These are phyloP conservation scores for Suillus lakei DNA, from an alignment of 768 basidiomycete species.

Conservation along the genomic window DNA sequence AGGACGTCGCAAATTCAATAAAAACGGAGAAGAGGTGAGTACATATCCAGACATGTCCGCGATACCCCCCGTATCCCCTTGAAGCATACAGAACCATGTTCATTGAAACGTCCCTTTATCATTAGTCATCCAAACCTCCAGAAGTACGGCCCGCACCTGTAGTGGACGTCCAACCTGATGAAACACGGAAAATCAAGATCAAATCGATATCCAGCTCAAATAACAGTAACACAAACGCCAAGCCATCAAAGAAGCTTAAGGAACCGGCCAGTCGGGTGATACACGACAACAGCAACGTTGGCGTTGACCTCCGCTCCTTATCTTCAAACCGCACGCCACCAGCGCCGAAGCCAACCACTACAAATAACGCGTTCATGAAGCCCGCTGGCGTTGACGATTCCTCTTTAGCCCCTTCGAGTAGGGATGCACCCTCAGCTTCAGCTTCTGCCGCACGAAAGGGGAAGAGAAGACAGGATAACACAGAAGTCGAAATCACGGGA, in stretches of 20 bases:
- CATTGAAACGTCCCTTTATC: constrained; percentile 17
- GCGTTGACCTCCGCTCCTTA: constrained; percentile 50
- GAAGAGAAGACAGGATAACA: constrained; percentile 29
- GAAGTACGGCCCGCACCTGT: not conserved
- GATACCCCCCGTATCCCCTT: constrained; percentile 20
- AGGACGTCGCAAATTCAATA: constrained; percentile 59
- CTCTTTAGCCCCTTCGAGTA: constrained; percentile 17
- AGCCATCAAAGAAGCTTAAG: constrained; percentile 4
- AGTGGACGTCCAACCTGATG: constrained; percentile 4
- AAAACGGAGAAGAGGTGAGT: constrained; percentile 51
- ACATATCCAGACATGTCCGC: not conserved
- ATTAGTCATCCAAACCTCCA: constrained; percentile 16
- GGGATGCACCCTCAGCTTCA: constrained; percentile 3
- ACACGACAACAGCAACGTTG: constrained; percentile 52
- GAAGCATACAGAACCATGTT: constrained; percentile 22
- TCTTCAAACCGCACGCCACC: constrained; percentile 17
- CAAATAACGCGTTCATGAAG: constrained; percentile 47
- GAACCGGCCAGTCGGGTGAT: constrained; percentile 31
- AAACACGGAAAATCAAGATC: constrained; percentile 6
- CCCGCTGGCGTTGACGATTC: constrained; percentile 63
- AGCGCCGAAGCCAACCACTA: constrained; percentile 9
- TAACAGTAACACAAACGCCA: not conserved
- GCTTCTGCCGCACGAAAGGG: constrained; percentile 9
- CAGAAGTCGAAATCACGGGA: constrained; percentile 20
- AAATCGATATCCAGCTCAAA: constrained; percentile 29